Conservation (phyloP, 495 filamentous ascomycete species). For the Cairneyella variabilis region DNA sequence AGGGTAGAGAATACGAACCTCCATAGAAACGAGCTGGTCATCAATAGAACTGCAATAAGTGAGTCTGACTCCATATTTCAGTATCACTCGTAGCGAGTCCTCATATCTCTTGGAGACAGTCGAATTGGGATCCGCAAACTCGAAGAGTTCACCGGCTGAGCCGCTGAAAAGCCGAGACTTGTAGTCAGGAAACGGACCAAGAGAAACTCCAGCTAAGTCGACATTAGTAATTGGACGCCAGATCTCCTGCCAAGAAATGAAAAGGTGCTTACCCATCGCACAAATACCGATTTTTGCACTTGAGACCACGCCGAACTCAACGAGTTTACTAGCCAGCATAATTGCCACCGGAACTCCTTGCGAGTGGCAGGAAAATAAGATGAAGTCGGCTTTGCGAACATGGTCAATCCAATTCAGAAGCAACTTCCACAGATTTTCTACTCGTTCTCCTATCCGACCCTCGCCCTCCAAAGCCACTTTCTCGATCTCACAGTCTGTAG, state of each 20-base stretch:
- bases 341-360: conserved; percentile 92
- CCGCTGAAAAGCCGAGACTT: conserved; percentile 78
- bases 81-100: conserved; percentile 62
- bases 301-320: conserved; percentile 70
- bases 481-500: conserved; percentile 67
- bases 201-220: conserved; percentile 72
- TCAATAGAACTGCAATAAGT: conserved; percentile 90
- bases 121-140: conserved; percentile 78
- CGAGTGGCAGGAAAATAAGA: conserved; percentile 87
- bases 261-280: conserved; percentile 59
- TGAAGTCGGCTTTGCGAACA: conserved; percentile 80
- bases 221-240: not conserved
- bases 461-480: conserved; percentile 97
- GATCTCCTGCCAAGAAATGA: conserved; percentile 1
- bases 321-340: conserved; percentile 90
- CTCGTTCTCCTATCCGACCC: conserved; percentile 86
- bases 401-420: conserved; percentile 93
- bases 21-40: conserved; percentile 90
- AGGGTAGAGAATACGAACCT: conserved; percentile 45
- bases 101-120: conserved; percentile 79
- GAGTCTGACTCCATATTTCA: conserved; percentile 76
- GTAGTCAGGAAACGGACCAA: conserved; percentile 87
- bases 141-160: conserved; percentile 86
- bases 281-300: conserved; percentile 72
- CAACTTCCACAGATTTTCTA: conserved; percentile 90